Conservation (phyloP, 345 rosid genomes). For the Euphorbia tirucalli region DNA sequence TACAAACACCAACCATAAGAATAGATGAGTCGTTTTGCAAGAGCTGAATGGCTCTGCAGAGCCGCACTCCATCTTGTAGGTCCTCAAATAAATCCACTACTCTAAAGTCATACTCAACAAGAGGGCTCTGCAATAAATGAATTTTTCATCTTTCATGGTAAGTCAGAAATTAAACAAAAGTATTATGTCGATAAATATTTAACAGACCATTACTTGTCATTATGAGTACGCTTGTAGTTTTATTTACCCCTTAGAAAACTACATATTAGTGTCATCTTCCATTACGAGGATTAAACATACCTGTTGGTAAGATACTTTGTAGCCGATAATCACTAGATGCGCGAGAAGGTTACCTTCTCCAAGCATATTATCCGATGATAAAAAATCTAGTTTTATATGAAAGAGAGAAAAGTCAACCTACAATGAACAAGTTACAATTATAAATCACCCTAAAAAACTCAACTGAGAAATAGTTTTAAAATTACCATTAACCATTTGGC, state of each 20-base stretch:
- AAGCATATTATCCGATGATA: constrained; percentile 84
- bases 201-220: not conserved
- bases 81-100: constrained; percentile 65
- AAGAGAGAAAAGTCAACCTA: constrained; percentile 33
- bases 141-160: constrained; percentile 5
- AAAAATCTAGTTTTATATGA: constrained; percentile 54
- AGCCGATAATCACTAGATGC: constrained; percentile 79
- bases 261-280: constrained; percentile 4
- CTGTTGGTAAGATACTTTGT: constrained; percentile 79
- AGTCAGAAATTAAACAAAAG: too few relatives aligned
- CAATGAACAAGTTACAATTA: constrained; percentile 17
- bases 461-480: constrained; percentile 1
- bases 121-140: constrained; percentile 46
- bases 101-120: constrained; percentile 72
- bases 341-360: constrained; percentile 94
- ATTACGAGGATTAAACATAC: constrained; percentile 37
- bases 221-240: not conserved
- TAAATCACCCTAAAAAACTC: constrained; percentile 13
- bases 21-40: constrained; percentile 75
- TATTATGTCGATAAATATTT: not conserved
- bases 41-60: constrained; percentile 83
- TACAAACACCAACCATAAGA: constrained; percentile 53
- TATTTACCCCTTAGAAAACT: not conserved
- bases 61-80: constrained; percentile 89
- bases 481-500: constrained; percentile 72